Percentiles rank a stretch among this genome's conserved stretches.
Evolutionary conservation across 768 basidiomycete genomes (phyloP).

Genomic region (Dioszegia crocea): DNA sequence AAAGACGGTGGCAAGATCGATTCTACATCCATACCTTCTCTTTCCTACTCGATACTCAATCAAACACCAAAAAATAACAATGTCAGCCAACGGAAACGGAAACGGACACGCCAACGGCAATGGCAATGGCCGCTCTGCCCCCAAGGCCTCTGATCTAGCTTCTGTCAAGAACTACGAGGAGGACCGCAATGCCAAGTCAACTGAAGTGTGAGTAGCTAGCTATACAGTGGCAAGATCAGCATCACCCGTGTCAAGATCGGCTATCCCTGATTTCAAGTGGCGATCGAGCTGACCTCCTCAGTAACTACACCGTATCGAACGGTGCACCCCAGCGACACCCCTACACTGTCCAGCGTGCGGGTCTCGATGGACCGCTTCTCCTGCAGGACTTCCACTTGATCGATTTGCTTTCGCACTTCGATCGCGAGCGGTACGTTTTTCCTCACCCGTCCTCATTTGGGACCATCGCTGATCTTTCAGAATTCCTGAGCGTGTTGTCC

Average conservation of each 20-base stretch:
- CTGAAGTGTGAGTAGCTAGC: conserved; percentile 27
- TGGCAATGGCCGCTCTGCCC: conserved; percentile 2
- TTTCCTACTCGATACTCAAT: neutral
- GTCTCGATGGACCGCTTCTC: conserved; percentile 73
- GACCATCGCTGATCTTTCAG: conserved; percentile 13
- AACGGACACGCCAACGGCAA: conserved; percentile 5
- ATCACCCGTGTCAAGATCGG: neutral
- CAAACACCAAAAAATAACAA: neutral
- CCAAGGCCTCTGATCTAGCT: conserved; percentile 7
- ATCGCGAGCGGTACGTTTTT: conserved; percentile 40
- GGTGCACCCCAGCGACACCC: conserved; percentile 59
- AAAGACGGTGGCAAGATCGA: neutral
- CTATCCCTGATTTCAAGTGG: too few relatives aligned
- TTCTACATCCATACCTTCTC: neutral
- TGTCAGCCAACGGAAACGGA: neutral
- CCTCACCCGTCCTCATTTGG: neutral
- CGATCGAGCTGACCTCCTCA: conserved; percentile 2
- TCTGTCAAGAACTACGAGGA: conserved; percentile 24
- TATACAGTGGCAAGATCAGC: neutral
- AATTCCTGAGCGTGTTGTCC: conserved; percentile 51
- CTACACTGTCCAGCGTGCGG: conserved; percentile 72
- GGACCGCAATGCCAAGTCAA: conserved; percentile 32
- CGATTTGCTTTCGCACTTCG: conserved; percentile 77
- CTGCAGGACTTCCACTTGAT: conserved; percentile 71
- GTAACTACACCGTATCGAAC: conserved; percentile 75